phyloP scores from a whole-genome alignment of 1,284 basidiomycete species.

The Marasmius sp. region DNA sequence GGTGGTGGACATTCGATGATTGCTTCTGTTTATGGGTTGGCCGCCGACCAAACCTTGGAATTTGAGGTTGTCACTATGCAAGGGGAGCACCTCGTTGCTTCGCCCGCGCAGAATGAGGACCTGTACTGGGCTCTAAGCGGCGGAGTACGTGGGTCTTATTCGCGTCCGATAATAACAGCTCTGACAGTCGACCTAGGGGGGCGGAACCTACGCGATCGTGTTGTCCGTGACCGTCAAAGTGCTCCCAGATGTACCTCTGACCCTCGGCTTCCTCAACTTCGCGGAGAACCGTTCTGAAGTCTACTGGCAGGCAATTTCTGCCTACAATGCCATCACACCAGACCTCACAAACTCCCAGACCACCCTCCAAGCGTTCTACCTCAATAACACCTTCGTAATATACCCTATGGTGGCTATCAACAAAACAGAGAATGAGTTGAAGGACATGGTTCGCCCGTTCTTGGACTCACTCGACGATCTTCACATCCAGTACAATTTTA shows the following conservation, averaged over 20 bases:
- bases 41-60: not conserved
- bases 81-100: not conserved
- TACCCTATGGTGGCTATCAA: not conserved
- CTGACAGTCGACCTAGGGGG: constrained; percentile 2
- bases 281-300: constrained; percentile 9
- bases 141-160: constrained; percentile 6
- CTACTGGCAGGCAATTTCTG: constrained; percentile 15
- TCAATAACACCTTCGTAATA: not conserved
- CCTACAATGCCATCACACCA: constrained; percentile 10
- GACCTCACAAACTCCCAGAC: not conserved
- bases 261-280: constrained; percentile 9
- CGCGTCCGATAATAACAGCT: not conserved
- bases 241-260: constrained; percentile 14
- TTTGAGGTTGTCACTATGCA: not conserved
- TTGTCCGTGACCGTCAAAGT: not conserved
- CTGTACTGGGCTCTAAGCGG: constrained; percentile 1
- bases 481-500: not conserved
- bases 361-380: not conserved
- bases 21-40: not conserved
- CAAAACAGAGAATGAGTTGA: not conserved
- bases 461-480: no score
- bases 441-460: no score
- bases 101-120: not conserved
- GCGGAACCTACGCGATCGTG: constrained; percentile 1
- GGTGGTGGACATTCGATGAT: constrained; percentile 8